Evolutionary conservation across 805 yeast genomes (phyloP).

Genomic region (Kazachstania viticola): DNA sequence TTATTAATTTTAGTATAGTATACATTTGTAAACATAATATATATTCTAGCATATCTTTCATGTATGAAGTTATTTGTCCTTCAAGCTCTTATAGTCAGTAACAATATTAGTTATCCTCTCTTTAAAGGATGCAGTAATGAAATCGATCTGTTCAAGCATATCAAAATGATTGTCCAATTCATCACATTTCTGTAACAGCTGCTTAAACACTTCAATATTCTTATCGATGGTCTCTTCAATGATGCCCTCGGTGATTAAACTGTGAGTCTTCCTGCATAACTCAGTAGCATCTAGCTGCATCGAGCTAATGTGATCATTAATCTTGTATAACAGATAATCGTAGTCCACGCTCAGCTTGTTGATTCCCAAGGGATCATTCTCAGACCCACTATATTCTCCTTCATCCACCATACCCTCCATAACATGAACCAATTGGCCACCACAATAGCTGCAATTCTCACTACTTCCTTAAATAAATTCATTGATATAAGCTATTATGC

Average conservation of each 20-base stretch:
- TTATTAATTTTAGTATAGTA: too few species aligned
- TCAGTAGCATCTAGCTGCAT: conserved; percentile 34
- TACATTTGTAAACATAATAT: not conserved
- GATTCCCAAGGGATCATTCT: conserved; percentile 48
- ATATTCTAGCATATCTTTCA: not conserved
- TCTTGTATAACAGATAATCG: conserved; percentile 54
- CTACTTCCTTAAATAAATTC: too few species aligned
- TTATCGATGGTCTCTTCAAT: conserved; percentile 26
- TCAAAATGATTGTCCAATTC: conserved; percentile 40
- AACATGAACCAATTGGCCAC: too few species aligned
- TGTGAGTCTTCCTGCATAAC: conserved; percentile 17
- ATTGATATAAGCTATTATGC: too few species aligned
- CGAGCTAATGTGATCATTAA: conserved; percentile 41
- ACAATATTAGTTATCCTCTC: conserved; percentile 26
- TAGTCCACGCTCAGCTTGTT: conserved; percentile 47
- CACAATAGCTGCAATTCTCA: too few species aligned
- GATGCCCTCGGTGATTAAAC: conserved; percentile 17
- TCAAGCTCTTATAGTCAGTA: conserved; percentile 13
- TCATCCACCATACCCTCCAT: too few species aligned
- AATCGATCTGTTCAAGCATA: conserved; percentile 41
- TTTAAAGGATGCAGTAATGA: conserved; percentile 31
- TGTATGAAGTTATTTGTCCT: conserved; percentile 2
- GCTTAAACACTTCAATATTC: conserved; percentile 32
- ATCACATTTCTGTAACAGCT: conserved; percentile 34
- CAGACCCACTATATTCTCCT: not conserved